Conservation (phyloP, 352 stramenopile species). For the Globisporangium paddicum region DNA sequence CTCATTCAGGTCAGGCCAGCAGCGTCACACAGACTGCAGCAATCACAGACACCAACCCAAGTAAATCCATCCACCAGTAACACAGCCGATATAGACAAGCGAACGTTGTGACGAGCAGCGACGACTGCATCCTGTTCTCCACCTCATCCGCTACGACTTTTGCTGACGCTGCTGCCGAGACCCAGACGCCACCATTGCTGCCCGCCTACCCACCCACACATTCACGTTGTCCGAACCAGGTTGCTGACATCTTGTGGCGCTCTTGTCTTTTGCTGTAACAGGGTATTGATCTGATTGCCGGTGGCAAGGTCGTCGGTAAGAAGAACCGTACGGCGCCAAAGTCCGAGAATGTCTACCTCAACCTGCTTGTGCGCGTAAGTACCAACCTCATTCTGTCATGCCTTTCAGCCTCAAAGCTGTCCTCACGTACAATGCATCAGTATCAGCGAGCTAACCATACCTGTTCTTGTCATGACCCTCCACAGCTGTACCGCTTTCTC, state of each 20-base stretch:
- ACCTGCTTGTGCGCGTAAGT: constrained; percentile 93
- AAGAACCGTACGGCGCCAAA: constrained; percentile 98
- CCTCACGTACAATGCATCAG: constrained; percentile 26
- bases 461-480: background rate
- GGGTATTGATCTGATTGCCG: constrained; percentile 99
- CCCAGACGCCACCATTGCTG: background rate
- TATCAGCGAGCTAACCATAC: background rate
- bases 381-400: background rate
- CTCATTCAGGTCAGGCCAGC: background rate
- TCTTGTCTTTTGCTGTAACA: constrained; percentile 20
- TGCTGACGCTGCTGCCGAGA: background rate
- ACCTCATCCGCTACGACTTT: background rate
- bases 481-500: constrained; percentile 94
- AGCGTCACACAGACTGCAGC: background rate
- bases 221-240: background rate
- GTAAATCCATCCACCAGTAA: background rate
- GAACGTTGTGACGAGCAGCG: background rate
- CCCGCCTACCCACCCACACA: no score
- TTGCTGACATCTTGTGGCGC: constrained; percentile 7
- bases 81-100: background rate
- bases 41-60: background rate
- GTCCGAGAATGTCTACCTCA: constrained; percentile 99
- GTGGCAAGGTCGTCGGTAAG: constrained; percentile 97
- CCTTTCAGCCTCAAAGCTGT: background rate
- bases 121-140: background rate